A percentile compares a stretch with the other conserved stretches of the same genome.
These are phyloP conservation scores for Penicillium sp. DNA, from an alignment of 2,329 filamentous ascomycete species.

Conservation along the genomic window DNA sequence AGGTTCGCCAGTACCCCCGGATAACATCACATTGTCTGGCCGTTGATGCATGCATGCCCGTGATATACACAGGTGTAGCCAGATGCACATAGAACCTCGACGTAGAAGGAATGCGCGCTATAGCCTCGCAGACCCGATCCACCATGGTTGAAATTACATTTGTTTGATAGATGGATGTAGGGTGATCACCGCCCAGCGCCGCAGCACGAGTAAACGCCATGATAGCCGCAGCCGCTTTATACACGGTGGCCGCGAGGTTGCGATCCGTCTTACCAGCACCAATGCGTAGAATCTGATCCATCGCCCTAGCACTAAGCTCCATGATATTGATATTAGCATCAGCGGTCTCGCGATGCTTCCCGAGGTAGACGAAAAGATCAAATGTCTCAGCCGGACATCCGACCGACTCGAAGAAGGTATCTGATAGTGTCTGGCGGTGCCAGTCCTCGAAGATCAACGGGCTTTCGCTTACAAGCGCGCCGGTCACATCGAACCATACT, in stretches of 20 bases:
- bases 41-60: conserved; percentile 37
- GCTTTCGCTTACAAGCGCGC: conserved; percentile 26
- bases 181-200: neutral
- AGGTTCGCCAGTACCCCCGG: conserved; percentile 40
- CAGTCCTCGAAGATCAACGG: conserved; percentile 42
- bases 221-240: conserved; percentile 38
- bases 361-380: conserved; percentile 35
- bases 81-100: conserved; percentile 44
- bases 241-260: conserved; percentile 29
- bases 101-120: conserved; percentile 30
- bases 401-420: conserved; percentile 38
- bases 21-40: conserved; percentile 36
- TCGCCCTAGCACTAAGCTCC: conserved; percentile 16
- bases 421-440: conserved; percentile 37
- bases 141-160: conserved; percentile 32
- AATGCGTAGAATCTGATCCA: conserved; percentile 22
- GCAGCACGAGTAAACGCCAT: conserved; percentile 26
- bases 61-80: conserved; percentile 39
- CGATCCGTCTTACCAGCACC: conserved; percentile 15
- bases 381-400: conserved; percentile 42
- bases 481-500: conserved; percentile 43
- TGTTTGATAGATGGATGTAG: conserved; percentile 4
- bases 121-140: conserved; percentile 35
- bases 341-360: conserved; percentile 24
- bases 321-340: neutral